phyloP scores from a whole-genome alignment of 352 stramenopile species.

The Phytopythium delawarense region DNA sequence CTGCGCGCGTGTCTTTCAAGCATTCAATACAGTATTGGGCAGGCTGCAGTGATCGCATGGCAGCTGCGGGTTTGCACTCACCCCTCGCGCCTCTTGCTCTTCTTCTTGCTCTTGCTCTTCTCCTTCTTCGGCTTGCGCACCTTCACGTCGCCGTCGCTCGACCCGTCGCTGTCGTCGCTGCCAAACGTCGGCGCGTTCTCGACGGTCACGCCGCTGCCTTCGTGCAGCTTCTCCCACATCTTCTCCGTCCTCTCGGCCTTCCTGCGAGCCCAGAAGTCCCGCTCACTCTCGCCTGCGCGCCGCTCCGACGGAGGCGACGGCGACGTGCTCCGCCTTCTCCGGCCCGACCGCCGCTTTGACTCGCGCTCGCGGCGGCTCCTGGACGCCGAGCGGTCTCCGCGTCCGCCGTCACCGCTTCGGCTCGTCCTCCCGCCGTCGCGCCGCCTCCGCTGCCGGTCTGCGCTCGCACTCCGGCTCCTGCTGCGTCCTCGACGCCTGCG shows the following conservation, averaged over 20 bases:
- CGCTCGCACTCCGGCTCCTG: background rate
- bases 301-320: background rate
- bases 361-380: background rate
- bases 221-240: conserved; percentile 46
- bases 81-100: background rate
- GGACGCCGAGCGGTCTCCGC: background rate
- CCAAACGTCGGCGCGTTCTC: conserved; percentile 48
- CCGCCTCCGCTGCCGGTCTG: background rate
- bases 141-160: conserved; percentile 40
- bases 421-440: conserved; percentile 7
- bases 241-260: conserved; percentile 51
- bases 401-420: conserved; percentile 1
- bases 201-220: conserved; percentile 32
- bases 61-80: background rate
- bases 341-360: background rate
- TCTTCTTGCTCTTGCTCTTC: no score
- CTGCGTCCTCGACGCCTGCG: background rate
- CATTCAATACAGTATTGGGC: background rate
- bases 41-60: background rate
- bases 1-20: no score
- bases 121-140: background rate
- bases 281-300: conserved; percentile 23
- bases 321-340: background rate
- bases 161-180: conserved; percentile 31
- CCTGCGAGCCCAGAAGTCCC: conserved; percentile 50